These are phyloP conservation scores for Lenwebbia sp. DNA, from an alignment of 345 rosid species.

Conservation along the genomic window DNA sequence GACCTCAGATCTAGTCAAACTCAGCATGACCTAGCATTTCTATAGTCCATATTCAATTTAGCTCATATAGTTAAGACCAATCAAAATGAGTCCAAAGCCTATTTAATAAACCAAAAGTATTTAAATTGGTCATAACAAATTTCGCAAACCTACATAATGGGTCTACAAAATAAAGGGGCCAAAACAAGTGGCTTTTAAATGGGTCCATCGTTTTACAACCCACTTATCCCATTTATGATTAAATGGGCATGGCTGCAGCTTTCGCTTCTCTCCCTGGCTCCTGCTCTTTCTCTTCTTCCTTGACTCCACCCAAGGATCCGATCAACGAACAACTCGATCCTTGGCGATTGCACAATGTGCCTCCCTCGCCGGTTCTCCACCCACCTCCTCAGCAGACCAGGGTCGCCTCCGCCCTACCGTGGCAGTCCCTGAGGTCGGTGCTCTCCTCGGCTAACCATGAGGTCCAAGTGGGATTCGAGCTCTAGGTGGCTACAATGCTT, in stretches of 20 bases:
- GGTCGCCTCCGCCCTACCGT: conserved; percentile 65
- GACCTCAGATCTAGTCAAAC: neutral
- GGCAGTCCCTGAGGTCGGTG: conserved; percentile 89
- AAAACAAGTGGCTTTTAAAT: too few species aligned
- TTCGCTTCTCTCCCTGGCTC: conserved; percentile 21
- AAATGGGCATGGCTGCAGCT: conserved; percentile 11
- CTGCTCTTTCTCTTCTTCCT: conserved; percentile 19
- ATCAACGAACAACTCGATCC: conserved; percentile 11
- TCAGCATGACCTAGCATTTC: neutral
- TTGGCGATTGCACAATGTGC: conserved; percentile 2
- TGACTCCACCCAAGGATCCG: neutral
- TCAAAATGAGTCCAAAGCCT: too few species aligned
- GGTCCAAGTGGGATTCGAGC: conserved; percentile 82
- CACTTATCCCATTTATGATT: too few species aligned
- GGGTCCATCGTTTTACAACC: too few species aligned
- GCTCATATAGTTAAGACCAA: too few species aligned
- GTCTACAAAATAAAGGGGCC: too few species aligned
- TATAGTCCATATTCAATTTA: neutral
- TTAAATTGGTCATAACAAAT: too few species aligned
- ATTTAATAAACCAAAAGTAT: too few species aligned
- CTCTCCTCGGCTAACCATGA: conserved; percentile 91
- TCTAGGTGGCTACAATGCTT: conserved; percentile 73
- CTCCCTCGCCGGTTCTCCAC: conserved; percentile 12
- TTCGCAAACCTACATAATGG: too few species aligned
- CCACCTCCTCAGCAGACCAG: conserved; percentile 47